These are phyloP conservation scores for Vanrija humicola DNA, from an alignment of 1,284 basidiomycete species.

Conservation along the genomic window DNA sequence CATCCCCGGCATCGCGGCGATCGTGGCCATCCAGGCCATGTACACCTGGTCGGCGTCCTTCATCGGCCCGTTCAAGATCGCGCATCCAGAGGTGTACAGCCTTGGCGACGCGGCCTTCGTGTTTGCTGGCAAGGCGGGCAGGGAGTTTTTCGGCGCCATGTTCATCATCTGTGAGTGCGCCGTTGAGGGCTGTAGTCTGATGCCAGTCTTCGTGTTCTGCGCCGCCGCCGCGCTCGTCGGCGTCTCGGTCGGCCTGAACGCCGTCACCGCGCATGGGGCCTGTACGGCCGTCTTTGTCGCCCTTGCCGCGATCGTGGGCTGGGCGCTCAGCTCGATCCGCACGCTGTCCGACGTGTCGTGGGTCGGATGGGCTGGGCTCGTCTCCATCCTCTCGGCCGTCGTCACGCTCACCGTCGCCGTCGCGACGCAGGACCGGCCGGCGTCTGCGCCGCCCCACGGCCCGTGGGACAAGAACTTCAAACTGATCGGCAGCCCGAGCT, in stretches of 20 bases:
- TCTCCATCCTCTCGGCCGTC: slow-evolving; percentile 26
- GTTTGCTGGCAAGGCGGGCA: slow-evolving; percentile 21
- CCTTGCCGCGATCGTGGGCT: slow-evolving; percentile 26
- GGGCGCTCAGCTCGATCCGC: slow-evolving; percentile 32
- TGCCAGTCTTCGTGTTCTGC: slow-evolving; percentile 19
- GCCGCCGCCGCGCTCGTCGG: slow-evolving; percentile 30
- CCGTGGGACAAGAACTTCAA: slow-evolving; percentile 34
- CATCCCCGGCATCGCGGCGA: slow-evolving; percentile 31
- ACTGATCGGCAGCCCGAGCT: slow-evolving; percentile 26
- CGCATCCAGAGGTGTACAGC: slow-evolving; percentile 21
- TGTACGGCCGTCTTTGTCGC: slow-evolving; percentile 38
- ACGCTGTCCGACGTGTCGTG: slow-evolving; percentile 35
- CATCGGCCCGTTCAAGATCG: slow-evolving; percentile 23
- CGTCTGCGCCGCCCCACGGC: slow-evolving; percentile 33
- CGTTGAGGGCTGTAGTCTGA: too few relatives aligned
- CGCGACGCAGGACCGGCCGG: slow-evolving; percentile 39
- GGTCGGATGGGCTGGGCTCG: slow-evolving; percentile 40
- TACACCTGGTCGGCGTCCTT: slow-evolving; percentile 30
- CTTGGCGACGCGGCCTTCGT: slow-evolving; percentile 29
- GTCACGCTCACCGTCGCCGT: slow-evolving; percentile 41
- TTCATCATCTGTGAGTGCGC: slow-evolving; percentile 7
- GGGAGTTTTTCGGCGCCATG: slow-evolving; percentile 23
- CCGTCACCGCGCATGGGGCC: slow-evolving; percentile 31
- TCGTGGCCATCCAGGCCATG: slow-evolving; percentile 28
- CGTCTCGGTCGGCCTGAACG: slow-evolving; percentile 33